Base-by-base conservation (phyloP, 2,329 filamentous ascomycete species). In the Fusarium penzigii region DNA sequence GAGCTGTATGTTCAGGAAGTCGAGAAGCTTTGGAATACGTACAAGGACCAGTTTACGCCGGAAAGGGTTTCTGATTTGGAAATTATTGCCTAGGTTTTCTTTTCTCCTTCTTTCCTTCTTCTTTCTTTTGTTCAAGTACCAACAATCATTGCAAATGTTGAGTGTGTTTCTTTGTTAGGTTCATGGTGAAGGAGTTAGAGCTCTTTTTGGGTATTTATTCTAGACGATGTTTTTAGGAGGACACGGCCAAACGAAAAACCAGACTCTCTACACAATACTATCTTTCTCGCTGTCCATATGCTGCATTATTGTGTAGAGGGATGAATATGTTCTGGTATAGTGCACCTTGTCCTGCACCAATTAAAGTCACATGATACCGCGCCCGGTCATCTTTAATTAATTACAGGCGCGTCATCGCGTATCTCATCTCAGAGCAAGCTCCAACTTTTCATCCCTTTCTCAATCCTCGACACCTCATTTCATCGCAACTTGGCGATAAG, bases 1-100 rank as follows among this genome's bases (percentile, higher is more conserved):
- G 78, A 77, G 17, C 74, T 85, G 60, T 99, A 99, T 71, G 81
- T 94, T 2, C 75, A 80, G 29, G 93, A 93, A 74, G 70, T 94
- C 53, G 73, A 84, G 73, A 80, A 83, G 55, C 74, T 93, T 17
- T 94, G 89, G 87, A 82, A 90, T 46, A 77, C 82, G 36, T 90
- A 90, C 78, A 92, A 92, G 75, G 88, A 91, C 61, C 81, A 83
- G 17, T 93, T 92, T 74, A 82, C 87, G 1, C 75, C 74, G 42
- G 75, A 84, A 25, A 75, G 88, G 39, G 78, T 75, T 52, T 82
- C 80, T 49, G 89, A 92, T 67, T 67, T 92, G 71, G 77, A 86
- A 67, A 85, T 92, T 65, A 71, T 89, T 36, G 80, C 83, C 63
- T 88, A 62, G 17, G 10, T n/a, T 36, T 41, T 41, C 17, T 14